A percentile compares a stretch with the other conserved stretches of the same genome.
phyloP scores from a whole-genome alignment of 2,329 filamentous ascomycete species.

The Pyrenophora seminiperda region DNA sequence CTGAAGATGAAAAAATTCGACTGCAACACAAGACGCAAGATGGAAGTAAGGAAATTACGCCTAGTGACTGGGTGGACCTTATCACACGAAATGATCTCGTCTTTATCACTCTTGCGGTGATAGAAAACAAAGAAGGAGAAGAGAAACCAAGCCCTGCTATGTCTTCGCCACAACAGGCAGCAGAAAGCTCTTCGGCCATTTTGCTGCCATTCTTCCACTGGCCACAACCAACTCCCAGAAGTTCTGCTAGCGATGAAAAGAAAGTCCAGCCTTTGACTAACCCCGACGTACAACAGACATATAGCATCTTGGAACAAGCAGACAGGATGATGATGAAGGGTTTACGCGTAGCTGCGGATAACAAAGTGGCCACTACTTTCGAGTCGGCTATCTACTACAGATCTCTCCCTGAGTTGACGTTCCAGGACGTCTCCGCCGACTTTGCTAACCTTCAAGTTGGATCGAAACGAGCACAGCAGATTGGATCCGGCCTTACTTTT shows the following conservation, averaged over 20 bases:
- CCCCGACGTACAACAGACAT: constrained; percentile 6
- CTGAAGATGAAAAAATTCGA: constrained; percentile 4
- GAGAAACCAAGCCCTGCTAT: not conserved
- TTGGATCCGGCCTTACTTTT: not conserved
- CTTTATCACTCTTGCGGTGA: constrained; percentile 28
- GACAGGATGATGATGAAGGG: constrained; percentile 32
- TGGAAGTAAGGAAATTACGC: constrained; percentile 13
- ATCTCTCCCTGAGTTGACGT: constrained; percentile 22
- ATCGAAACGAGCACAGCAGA: not conserved
- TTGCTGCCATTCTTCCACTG: constrained; percentile 40
- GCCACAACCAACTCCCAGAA: constrained; percentile 13
- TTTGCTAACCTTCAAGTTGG: constrained; percentile 4
- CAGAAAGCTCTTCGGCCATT: not conserved
- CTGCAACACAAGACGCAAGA: constrained; percentile 11
- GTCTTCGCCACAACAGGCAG: not conserved
- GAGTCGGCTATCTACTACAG: constrained; percentile 35
- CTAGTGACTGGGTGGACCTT: constrained; percentile 30
- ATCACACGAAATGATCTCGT: constrained; percentile 20
- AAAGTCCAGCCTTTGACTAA: not conserved
- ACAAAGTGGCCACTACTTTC: constrained; percentile 30
- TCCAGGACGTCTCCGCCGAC: constrained; percentile 6
- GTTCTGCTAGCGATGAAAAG: not conserved
- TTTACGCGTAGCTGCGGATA: constrained; percentile 10
- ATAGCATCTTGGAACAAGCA: constrained; percentile 28
- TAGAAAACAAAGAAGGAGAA: constrained; percentile 5